Percentiles rank a stretch among this genome's conserved stretches.
Conservation (phyloP, 2,329 filamentous ascomycete species). For the Aureobasidium pullulans region DNA sequence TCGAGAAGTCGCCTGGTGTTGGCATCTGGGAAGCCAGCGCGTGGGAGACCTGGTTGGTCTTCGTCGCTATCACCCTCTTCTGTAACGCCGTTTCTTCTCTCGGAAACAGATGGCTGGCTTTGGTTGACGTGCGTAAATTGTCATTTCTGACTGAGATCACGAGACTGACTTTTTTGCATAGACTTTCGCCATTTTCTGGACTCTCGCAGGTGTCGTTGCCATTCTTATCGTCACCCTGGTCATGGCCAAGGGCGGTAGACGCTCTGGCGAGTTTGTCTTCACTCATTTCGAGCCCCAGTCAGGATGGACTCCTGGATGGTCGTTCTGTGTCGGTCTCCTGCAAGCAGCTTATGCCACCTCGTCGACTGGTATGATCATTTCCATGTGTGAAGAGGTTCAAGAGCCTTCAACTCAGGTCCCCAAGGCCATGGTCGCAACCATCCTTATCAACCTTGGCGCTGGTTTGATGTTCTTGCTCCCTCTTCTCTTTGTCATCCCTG, state of each 20-base stretch:
- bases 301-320: conserved; percentile 63
- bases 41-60: conserved; percentile 43
- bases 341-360: conserved; percentile 69
- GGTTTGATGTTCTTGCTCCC: conserved; percentile 63
- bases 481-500: conserved; percentile 61
- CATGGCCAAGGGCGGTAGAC: conserved; percentile 62
- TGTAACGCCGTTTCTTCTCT: conserved; percentile 46
- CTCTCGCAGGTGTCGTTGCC: conserved; percentile 61
- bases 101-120: conserved; percentile 47
- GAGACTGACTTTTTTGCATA: conserved; percentile 23
- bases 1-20: conserved; percentile 39
- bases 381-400: conserved; percentile 67
- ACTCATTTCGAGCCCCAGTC: conserved; percentile 61
- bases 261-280: conserved; percentile 56
- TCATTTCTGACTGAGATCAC: not conserved
- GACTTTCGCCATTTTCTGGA: conserved; percentile 69
- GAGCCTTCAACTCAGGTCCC: conserved; percentile 61
- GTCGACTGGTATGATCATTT: conserved; percentile 72
- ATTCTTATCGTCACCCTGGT: conserved; percentile 56
- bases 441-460: conserved; percentile 58
- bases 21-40: conserved; percentile 37
- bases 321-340: conserved; percentile 64
- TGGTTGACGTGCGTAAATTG: conserved; percentile 55
- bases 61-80: conserved; percentile 42
- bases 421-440: conserved; percentile 62